Evolutionary conservation across 1,139 yeast genomes (phyloP).

Genomic region (Tardiomyces blankii): DNA sequence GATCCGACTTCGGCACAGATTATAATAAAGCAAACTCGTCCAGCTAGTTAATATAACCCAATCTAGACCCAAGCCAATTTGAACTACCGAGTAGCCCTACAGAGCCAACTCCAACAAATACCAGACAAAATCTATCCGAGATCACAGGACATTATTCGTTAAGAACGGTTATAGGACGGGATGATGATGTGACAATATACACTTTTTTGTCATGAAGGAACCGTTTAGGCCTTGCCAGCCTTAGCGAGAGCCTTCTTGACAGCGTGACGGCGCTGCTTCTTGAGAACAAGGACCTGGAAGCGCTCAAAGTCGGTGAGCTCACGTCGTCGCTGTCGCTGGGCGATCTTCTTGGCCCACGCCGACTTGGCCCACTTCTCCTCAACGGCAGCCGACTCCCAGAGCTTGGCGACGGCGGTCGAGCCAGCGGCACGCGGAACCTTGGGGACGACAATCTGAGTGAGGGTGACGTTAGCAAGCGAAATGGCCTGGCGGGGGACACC

Average conservation of each 20-base stretch:
- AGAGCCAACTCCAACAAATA: too few relatives aligned
- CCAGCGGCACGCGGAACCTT: constrained; percentile 91
- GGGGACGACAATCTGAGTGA: constrained; percentile 84
- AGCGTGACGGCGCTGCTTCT: constrained; percentile 94
- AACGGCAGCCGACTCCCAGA: constrained; percentile 87
- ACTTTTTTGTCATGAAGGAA: background rate
- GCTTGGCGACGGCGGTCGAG: constrained; percentile 76
- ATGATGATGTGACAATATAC: background rate
- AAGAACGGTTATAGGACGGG: constrained; percentile 1
- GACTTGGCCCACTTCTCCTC: constrained; percentile 87
- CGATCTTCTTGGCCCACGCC: constrained; percentile 97
- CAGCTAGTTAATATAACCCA: too few relatives aligned
- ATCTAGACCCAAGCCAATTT: too few relatives aligned
- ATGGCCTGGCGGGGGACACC: constrained; percentile 87
- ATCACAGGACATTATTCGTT: background rate
- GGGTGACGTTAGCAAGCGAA: constrained; percentile 74
- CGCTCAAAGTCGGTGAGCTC: constrained; percentile 95
- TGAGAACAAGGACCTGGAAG: constrained; percentile 96
- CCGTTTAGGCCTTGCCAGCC: constrained; percentile 30
- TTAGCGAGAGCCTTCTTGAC: constrained; percentile 86
- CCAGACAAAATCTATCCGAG: background rate
- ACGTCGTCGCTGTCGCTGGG: constrained; percentile 87
- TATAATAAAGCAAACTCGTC: too few relatives aligned
- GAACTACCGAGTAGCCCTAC: too few relatives aligned
- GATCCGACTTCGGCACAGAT: too few relatives aligned